These are phyloP conservation scores for Pittosporum tobira DNA, from an alignment of 129 eudicot genomes.

Conservation along the genomic window DNA sequence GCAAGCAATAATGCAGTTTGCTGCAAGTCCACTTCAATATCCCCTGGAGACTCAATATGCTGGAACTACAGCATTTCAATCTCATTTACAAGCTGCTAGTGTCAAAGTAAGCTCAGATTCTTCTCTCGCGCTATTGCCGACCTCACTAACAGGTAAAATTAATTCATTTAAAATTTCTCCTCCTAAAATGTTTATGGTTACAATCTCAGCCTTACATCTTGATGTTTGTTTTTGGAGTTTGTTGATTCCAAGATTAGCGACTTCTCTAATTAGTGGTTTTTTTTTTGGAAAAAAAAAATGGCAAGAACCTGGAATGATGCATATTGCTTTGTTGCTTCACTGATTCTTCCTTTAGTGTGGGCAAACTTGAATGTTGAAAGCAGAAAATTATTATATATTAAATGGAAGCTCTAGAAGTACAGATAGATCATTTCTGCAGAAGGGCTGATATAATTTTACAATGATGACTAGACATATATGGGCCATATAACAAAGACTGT, in stretches of 20 bases:
- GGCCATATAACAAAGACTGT: not conserved
- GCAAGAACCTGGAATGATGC: not conserved
- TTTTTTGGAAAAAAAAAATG: too few relatives aligned
- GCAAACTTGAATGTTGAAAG: not conserved
- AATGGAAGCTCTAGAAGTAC: not conserved
- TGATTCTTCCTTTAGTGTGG: not conserved
- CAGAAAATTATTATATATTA: not conserved
- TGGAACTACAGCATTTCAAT: slow-evolving; percentile 23
- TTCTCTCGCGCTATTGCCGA: slow-evolving; percentile 25
- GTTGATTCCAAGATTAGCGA: not conserved
- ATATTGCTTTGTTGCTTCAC: not conserved
- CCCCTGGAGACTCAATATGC: slow-evolving; percentile 45
- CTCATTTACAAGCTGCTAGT: slow-evolving; percentile 38
- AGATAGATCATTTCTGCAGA: not conserved
- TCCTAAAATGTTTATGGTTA: not conserved
- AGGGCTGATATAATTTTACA: not conserved
- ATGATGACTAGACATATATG: not conserved
- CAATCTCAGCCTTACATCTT: slow-evolving; percentile 8
- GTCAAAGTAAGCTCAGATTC: slow-evolving; percentile 24
- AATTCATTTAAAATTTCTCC: slow-evolving; percentile 1
- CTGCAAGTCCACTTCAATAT: slow-evolving; percentile 67
- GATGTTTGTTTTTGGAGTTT: not conserved
- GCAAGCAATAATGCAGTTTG: slow-evolving; percentile 67
- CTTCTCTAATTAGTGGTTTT: slow-evolving; percentile 5
- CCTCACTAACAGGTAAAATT: slow-evolving; percentile 39